A percentile compares a stretch with the other conserved stretches of the same genome.
Evolutionary conservation across 1,284 basidiomycete genomes (phyloP).

Genomic region (Cryptococcus jaspeensis): DNA sequence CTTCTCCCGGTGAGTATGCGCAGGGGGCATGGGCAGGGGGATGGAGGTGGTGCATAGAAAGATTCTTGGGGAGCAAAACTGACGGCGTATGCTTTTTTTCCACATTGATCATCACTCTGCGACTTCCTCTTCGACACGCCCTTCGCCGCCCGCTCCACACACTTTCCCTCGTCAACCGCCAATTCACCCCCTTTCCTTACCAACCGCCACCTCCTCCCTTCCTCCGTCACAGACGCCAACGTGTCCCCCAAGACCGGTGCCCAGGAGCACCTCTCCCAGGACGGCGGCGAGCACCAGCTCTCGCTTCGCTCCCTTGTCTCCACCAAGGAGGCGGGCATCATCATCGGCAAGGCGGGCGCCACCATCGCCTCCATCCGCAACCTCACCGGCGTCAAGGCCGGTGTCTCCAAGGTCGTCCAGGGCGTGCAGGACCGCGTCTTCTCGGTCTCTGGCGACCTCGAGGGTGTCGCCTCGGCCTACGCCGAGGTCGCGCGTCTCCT

Average conservation of each 20-base stretch:
- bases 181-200: neutral
- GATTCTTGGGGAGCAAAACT: too few relatives aligned
- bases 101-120: too few relatives aligned
- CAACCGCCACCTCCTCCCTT: conserved; percentile 1
- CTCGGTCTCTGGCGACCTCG: conserved; percentile 85
- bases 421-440: conserved; percentile 97
- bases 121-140: conserved; percentile 23
- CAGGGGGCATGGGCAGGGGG: too few relatives aligned
- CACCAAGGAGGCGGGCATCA: conserved; percentile 94
- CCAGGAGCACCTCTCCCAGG: conserved; percentile 20
- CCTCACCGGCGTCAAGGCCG: conserved; percentile 93
- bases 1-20: too few relatives aligned
- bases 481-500: conserved; percentile 91
- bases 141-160: conserved; percentile 1
- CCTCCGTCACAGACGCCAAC: conserved; percentile 20
- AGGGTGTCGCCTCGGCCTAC: conserved; percentile 92
- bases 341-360: conserved; percentile 91
- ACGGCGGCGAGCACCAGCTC: conserved; percentile 51
- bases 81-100: too few relatives aligned
- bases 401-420: conserved; percentile 95
- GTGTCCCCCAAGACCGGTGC: conserved; percentile 32
- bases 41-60: too few relatives aligned
- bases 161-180: neutral
- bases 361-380: conserved; percentile 96
- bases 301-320: conserved; percentile 90